phyloP scores from a whole-genome alignment of 1,284 basidiomycete genomes.

The Serendipita sp. region DNA sequence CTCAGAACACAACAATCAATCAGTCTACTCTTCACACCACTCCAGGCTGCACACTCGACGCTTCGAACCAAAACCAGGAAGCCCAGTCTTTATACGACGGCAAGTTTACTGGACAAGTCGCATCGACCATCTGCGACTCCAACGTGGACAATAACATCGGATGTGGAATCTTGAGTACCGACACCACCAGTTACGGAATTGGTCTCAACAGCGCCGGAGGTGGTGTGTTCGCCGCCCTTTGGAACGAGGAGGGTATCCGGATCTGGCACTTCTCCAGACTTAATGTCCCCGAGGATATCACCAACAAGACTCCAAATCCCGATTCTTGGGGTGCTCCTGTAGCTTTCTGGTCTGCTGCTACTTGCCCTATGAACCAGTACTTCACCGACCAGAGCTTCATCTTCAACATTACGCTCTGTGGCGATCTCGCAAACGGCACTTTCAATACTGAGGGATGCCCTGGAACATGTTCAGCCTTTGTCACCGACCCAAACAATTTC shows the following conservation, averaged over 20 bases:
- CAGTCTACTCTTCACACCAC: slow-evolving; percentile 59
- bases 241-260: slow-evolving; percentile 52
- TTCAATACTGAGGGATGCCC: slow-evolving; percentile 39
- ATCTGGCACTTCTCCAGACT: slow-evolving; percentile 62
- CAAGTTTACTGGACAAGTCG: slow-evolving; percentile 22
- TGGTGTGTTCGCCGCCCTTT: slow-evolving; percentile 63
- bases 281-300: slow-evolving; percentile 58
- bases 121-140: slow-evolving; percentile 35
- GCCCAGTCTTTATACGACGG: slow-evolving; percentile 16
- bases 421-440: slow-evolving; percentile 26
- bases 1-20: slow-evolving; percentile 36
- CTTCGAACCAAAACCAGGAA: slow-evolving; percentile 16
- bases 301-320: slow-evolving; percentile 40
- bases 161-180: slow-evolving; percentile 46
- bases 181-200: slow-evolving; percentile 45
- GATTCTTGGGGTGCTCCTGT: slow-evolving; percentile 50
- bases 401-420: slow-evolving; percentile 45
- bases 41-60: slow-evolving; percentile 38
- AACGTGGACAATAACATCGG: slow-evolving; percentile 41
- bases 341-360: slow-evolving; percentile 46
- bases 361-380: slow-evolving; percentile 50
- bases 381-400: slow-evolving; percentile 57
- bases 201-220: slow-evolving; percentile 54
- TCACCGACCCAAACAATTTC: slow-evolving; percentile 53
- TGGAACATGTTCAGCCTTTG: slow-evolving; percentile 50